phyloP scores from a whole-genome alignment of 768 basidiomycete species.

The Asterophora lycoperdoides region DNA sequence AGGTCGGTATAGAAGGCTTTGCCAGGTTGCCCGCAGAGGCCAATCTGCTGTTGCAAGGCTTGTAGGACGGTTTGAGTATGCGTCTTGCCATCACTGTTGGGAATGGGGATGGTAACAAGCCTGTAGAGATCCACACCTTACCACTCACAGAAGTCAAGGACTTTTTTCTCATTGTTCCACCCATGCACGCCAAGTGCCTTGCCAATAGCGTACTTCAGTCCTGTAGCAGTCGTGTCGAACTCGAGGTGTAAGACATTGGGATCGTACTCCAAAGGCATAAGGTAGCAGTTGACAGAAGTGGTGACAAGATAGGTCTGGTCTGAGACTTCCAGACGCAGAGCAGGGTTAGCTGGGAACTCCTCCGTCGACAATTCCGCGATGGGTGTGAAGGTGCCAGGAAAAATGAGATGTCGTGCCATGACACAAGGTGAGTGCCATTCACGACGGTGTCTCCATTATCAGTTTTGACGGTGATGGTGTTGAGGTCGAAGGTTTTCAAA shows the following conservation, averaged over 20 bases:
- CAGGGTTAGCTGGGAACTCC: conserved; percentile 55
- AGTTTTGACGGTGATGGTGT: conserved; percentile 68
- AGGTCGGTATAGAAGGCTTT: conserved; percentile 94
- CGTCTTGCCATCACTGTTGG: conserved; percentile 58
- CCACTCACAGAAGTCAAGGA: conserved; percentile 88
- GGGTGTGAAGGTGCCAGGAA: conserved; percentile 75
- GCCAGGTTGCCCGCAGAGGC: conserved; percentile 92
- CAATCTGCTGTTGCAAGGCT: conserved; percentile 92
- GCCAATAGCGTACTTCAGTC: conserved; percentile 91
- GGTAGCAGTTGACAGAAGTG: conserved; percentile 88
- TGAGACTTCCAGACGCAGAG: conserved; percentile 78
- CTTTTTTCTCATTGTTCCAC: conserved; percentile 92
- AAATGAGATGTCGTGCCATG: conserved; percentile 89
- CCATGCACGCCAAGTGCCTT: conserved; percentile 97
- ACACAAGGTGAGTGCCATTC: conserved; percentile 56
- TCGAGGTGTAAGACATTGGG: conserved; percentile 99
- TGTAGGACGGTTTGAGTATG: conserved; percentile 96
- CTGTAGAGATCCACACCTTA: conserved; percentile 82
- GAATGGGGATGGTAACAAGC: conserved; percentile 78
- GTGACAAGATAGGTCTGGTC: conserved; percentile 94
- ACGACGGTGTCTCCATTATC: conserved; percentile 52
- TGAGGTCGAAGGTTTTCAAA: conserved; percentile 61
- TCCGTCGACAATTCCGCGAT: conserved; percentile 34
- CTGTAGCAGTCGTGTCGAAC: conserved; percentile 88
- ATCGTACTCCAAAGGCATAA: conserved; percentile 94